Percentiles rank a stretch among this genome's conserved stretches.
Evolutionary conservation across 805 yeast species (phyloP).

Genomic region (Pichia kluyveri): DNA sequence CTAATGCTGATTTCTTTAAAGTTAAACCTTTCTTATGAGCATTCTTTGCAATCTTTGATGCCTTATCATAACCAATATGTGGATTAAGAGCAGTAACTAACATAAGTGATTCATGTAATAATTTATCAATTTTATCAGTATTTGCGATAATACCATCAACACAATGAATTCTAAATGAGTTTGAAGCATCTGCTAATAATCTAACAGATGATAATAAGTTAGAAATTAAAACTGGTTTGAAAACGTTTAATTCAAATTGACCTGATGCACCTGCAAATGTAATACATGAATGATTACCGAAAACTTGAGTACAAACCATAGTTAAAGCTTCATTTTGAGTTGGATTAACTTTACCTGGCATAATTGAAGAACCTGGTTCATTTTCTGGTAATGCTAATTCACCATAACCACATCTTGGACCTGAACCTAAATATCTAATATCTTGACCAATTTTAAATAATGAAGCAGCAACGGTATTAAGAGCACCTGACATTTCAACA

Average conservation of each 20-base stretch:
- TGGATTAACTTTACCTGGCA: constrained; percentile 99
- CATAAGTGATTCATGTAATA: constrained; percentile 92
- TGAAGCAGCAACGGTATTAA: constrained; percentile 90
- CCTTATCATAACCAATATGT: constrained; percentile 95
- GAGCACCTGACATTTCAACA: constrained; percentile 95
- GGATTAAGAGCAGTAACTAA: constrained; percentile 98
- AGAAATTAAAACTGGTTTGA: constrained; percentile 92
- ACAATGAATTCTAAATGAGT: constrained; percentile 90
- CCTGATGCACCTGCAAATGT: constrained; percentile 98
- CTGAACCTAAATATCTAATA: constrained; percentile 95
- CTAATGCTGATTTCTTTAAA: constrained; percentile 87
- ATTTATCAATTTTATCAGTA: constrained; percentile 74
- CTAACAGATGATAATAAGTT: constrained; percentile 84
- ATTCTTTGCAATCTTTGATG: constrained; percentile 96
- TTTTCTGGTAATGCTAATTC: constrained; percentile 93
- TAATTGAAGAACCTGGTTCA: constrained; percentile 98
- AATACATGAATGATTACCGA: constrained; percentile 92
- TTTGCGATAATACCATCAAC: constrained; percentile 92
- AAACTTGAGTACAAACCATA: constrained; percentile 96
- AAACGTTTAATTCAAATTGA: constrained; percentile 95
- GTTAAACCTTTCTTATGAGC: constrained; percentile 98
- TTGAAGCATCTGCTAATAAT: constrained; percentile 79
- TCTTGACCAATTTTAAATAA: constrained; percentile 96
- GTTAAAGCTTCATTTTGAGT: constrained; percentile 98
- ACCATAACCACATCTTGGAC: constrained; percentile 99